A percentile compares a stretch with the other conserved stretches of the same genome.
Conservation (phyloP, 2,329 filamentous ascomycete genomes). For the Ceratocystis cubensis region DNA sequence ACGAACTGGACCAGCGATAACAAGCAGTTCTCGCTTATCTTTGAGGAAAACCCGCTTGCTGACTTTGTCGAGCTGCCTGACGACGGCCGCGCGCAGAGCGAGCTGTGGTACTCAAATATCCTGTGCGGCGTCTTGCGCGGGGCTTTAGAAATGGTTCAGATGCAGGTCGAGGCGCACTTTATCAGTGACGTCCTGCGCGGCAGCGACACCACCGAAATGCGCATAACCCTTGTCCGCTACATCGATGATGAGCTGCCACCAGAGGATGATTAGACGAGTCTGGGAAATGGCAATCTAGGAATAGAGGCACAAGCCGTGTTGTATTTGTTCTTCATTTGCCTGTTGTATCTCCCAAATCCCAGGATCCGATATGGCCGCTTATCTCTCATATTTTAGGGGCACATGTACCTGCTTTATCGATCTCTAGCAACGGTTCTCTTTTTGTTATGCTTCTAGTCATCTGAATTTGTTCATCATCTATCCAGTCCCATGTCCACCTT, state of each 20-base stretch:
- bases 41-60: constrained; percentile 92
- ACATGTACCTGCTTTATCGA: not conserved
- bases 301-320: not conserved
- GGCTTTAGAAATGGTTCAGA: constrained; percentile 95
- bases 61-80: constrained; percentile 97
- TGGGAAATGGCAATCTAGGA: too few relatives aligned
- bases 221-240: constrained; percentile 79
- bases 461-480: not conserved
- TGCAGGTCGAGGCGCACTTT: constrained; percentile 96
- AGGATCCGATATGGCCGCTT: too few relatives aligned
- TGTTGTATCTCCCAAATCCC: too few relatives aligned
- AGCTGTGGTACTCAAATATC: constrained; percentile 97
- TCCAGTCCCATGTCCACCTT: not conserved
- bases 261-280: constrained; percentile 64
- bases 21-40: constrained; percentile 90
- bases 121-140: constrained; percentile 85
- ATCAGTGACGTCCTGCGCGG: constrained; percentile 85
- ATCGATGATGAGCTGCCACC: constrained; percentile 96
- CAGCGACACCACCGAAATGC: constrained; percentile 95
- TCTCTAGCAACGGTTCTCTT: not conserved
- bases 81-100: constrained; percentile 87
- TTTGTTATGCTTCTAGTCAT: not conserved
- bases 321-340: too few relatives aligned
- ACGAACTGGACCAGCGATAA: constrained; percentile 94
- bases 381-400: too few relatives aligned